Conservation (phyloP, 2,329 filamentous ascomycete genomes). For the Exophiala phaeomuriformis region DNA sequence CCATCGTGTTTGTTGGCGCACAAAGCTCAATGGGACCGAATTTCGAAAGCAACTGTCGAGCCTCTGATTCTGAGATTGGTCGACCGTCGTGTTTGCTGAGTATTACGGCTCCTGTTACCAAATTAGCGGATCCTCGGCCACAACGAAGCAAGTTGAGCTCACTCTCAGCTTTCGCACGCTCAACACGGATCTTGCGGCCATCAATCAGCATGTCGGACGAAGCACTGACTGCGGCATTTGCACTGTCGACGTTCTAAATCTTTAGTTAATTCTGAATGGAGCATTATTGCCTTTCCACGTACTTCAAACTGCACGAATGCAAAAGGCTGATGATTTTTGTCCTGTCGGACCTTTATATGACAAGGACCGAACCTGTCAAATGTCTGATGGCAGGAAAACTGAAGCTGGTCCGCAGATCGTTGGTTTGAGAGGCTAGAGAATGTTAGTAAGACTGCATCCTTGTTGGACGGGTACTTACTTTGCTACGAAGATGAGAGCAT, state of each 20-base stretch:
- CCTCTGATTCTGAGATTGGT: slow-evolving; percentile 18
- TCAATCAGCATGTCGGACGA: slow-evolving; percentile 18
- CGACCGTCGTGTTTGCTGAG: slow-evolving; percentile 19
- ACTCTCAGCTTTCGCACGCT: slow-evolving; percentile 25
- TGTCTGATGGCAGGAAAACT: slow-evolving; percentile 28
- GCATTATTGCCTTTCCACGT: slow-evolving; percentile 2
- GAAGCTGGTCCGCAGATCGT: slow-evolving; percentile 28
- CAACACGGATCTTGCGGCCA: slow-evolving; percentile 24
- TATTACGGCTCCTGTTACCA: slow-evolving; percentile 21
- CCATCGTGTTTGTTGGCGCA: slow-evolving; percentile 9
- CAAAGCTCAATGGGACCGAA: slow-evolving; percentile 23
- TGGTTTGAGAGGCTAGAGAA: slow-evolving; percentile 29
- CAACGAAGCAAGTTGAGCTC: slow-evolving; percentile 8
- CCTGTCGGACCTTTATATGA: slow-evolving; percentile 33
- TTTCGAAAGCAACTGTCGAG: slow-evolving; percentile 16
- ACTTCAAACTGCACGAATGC: slow-evolving; percentile 38
- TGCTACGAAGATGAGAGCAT: slow-evolving; percentile 36
- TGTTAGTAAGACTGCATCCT: slow-evolving; percentile 9
- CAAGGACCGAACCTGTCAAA: slow-evolving; percentile 33
- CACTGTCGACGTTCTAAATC: slow-evolving; percentile 29
- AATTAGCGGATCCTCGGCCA: slow-evolving; percentile 3
- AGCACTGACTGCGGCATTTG: slow-evolving; percentile 26
- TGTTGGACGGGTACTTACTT: slow-evolving; percentile 30
- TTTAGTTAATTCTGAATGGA: slow-evolving; percentile 8
- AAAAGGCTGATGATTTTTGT: slow-evolving; percentile 32